Evolutionary conservation across 2,329 filamentous ascomycete genomes (phyloP), one percentile per base, ranked within the genome.

Genomic region (Blastomyces emzantsi): DNA sequence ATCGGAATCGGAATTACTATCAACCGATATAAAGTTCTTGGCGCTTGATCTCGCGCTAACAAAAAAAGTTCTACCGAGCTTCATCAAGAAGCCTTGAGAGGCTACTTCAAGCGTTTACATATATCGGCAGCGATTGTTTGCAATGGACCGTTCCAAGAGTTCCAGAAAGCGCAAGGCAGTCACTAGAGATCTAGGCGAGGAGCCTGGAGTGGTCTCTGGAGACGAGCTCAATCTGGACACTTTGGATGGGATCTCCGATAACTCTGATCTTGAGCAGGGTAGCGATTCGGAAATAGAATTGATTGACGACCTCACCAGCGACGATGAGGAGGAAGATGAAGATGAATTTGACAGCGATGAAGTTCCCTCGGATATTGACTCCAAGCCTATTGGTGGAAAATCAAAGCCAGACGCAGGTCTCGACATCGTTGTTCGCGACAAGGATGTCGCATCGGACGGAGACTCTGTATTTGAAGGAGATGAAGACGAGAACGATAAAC

Each of bases 131-230:
- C 66, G 69, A 64, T 64, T 62, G 60, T 28, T 47, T 55, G 56
- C 45, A 55, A 78, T 78, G 75, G 70, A 72, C 65, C 66, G 69
- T 62, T 68, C 69, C 67, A 75, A 77, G 64, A 70, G 74, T 56
- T 79, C 77, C 41, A 81, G 83, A 73, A 90, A 90, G 79, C 84
- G 87, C 68, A 90, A 89, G 76, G 83, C 83, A 65, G 80, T 84
- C 25, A 82, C 80, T 30, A 79, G 79, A 41, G 83, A 85, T 68
- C 76, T 80, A 22, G 77, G 80, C 57, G 78, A 78, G 64, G 74
- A 76, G 60, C 76, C 79, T 17, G 79, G 83, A 66, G 75, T 79
- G 2, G 80, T 81, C 64, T 86, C 83, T 28, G 86, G 86, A 41
- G 82, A 85, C 68, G 86, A 88, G 68, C 83, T 88, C 69, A 74